Conservation (phyloP, 805 yeast genomes). For the Ascoidea rubescens region DNA sequence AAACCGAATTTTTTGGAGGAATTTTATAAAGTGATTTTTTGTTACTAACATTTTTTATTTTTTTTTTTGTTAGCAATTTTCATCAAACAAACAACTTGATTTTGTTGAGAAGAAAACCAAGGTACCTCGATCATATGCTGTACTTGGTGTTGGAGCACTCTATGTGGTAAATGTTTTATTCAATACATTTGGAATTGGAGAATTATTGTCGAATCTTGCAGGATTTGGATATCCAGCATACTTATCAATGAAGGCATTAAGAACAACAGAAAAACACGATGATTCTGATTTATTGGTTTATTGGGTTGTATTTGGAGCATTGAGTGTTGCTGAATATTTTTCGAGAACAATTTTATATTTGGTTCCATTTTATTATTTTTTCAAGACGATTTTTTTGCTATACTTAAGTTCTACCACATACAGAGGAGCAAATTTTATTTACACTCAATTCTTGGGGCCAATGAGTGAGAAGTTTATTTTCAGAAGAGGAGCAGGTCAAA, state of each 20-base stretch:
- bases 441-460: constrained; percentile 55
- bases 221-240: constrained; percentile 88
- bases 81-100: constrained; percentile 21
- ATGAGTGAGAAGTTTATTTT: constrained; percentile 26
- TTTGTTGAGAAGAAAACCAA: constrained; percentile 30
- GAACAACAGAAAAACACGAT: constrained; percentile 52
- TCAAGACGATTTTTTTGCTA: constrained; percentile 78
- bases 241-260: constrained; percentile 72
- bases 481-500: neutral
- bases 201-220: constrained; percentile 81
- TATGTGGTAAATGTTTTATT: constrained; percentile 73
- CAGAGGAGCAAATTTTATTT: constrained; percentile 74
- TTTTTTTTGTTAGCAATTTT: constrained; percentile 12
- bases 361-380: constrained; percentile 92
- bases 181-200: constrained; percentile 92
- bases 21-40: too few relatives aligned
- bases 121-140: constrained; percentile 77
- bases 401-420: constrained; percentile 81
- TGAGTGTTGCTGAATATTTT: constrained; percentile 93
- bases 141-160: constrained; percentile 43
- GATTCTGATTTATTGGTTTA: constrained; percentile 85
- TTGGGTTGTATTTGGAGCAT: constrained; percentile 96
- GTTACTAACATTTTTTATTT: neutral
- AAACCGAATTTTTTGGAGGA: too few relatives aligned
- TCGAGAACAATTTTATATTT: constrained; percentile 83